Percentiles rank a stretch among this genome's conserved stretches.
Conservation (phyloP, 1,284 basidiomycete species). For the Mycena citricolor region DNA sequence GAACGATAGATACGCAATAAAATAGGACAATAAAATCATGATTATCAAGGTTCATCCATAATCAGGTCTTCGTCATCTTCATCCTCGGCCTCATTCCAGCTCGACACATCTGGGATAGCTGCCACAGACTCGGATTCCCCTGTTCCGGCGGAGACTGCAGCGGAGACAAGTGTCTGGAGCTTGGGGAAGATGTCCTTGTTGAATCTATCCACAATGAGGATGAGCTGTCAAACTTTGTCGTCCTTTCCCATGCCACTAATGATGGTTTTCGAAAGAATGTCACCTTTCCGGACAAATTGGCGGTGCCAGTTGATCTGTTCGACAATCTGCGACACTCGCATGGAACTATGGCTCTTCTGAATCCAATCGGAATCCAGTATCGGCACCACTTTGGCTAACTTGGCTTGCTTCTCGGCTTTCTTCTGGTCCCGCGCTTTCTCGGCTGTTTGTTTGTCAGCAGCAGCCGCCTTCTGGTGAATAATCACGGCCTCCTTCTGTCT, state of each 20-base stretch:
- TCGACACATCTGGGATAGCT: not conserved
- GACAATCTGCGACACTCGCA: not conserved
- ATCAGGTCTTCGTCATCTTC: not conserved
- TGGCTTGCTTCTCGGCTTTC: constrained; percentile 1
- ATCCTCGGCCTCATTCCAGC: constrained; percentile 3
- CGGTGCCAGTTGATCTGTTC: constrained; percentile 11
- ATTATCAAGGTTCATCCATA: constrained; percentile 4
- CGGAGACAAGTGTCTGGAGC: not conserved
- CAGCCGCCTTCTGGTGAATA: not conserved
- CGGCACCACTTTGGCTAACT: constrained; percentile 1
- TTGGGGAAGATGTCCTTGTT: constrained; percentile 2
- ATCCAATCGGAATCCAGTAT: constrained; percentile 1
- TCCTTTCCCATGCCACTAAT: not conserved
- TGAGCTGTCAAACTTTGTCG: constrained; percentile 2
- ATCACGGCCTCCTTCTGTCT: not conserved
- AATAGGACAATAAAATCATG: no score
- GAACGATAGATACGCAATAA: no score
- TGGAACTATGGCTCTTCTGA: not conserved
- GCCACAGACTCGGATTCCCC: not conserved
- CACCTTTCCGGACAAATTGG: constrained; percentile 3
- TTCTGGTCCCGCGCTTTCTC: constrained; percentile 1
- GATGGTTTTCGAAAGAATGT: not conserved
- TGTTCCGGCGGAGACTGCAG: not conserved
- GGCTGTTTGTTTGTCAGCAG: not conserved
- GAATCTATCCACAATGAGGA: constrained; percentile 3